Evolutionary conservation across 768 basidiomycete species (phyloP).

Genomic region (Lactifluus pinguis): DNA sequence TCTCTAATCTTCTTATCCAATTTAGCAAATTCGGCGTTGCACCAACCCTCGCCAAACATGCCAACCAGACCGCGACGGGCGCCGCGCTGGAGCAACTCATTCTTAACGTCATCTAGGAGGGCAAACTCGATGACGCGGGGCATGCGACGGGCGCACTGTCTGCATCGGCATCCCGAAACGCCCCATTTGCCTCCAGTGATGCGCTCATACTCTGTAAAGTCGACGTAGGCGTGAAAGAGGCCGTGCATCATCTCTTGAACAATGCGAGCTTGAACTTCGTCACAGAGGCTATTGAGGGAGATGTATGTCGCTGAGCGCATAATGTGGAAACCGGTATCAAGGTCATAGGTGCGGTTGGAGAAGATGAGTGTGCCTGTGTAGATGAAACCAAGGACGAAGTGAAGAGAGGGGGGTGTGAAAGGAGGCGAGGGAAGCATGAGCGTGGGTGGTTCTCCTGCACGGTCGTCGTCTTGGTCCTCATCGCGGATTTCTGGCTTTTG

Average conservation of each 20-base stretch:
- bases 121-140: slow-evolving; percentile 83
- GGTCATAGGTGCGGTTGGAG: slow-evolving; percentile 87
- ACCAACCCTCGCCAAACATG: slow-evolving; percentile 87
- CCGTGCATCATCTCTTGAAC: slow-evolving; percentile 87
- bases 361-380: slow-evolving; percentile 93
- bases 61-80: slow-evolving; percentile 70
- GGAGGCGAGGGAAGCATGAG: slow-evolving; percentile 82
- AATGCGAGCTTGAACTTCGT: slow-evolving; percentile 77
- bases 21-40: slow-evolving; percentile 66
- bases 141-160: slow-evolving; percentile 71
- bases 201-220: slow-evolving; percentile 70
- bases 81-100: slow-evolving; percentile 58
- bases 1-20: slow-evolving; percentile 60
- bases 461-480: slow-evolving; percentile 23
- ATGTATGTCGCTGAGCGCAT: slow-evolving; percentile 79
- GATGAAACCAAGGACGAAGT: slow-evolving; percentile 90
- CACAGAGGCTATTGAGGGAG: slow-evolving; percentile 56
- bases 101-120: slow-evolving; percentile 64
- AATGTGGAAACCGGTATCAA: slow-evolving; percentile 85
- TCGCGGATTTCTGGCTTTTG: slow-evolving; percentile 26
- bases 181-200: slow-evolving; percentile 74
- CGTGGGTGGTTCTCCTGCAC: slow-evolving; percentile 39
- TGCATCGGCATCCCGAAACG: slow-evolving; percentile 73
- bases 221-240: slow-evolving; percentile 74
- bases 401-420: slow-evolving; percentile 88